These are phyloP conservation scores for Suillus luteus DNA, from an alignment of 768 basidiomycete species.

Conservation along the genomic window DNA sequence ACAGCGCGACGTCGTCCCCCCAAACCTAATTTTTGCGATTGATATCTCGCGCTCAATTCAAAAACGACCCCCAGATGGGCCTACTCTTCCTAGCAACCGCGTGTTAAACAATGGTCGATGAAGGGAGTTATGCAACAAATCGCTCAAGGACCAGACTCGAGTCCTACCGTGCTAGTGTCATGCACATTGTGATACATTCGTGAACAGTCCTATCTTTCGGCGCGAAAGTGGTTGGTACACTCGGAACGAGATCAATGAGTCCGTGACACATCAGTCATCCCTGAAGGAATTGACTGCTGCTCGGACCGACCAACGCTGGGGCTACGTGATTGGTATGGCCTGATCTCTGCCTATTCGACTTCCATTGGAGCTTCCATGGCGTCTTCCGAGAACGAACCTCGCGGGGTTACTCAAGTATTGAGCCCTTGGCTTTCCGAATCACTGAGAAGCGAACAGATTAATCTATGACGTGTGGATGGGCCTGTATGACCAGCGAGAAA, in stretches of 20 bases:
- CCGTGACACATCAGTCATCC: neutral
- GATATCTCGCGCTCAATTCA: neutral
- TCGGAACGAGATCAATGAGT: too few species aligned
- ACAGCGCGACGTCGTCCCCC: neutral
- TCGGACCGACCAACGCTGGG: neutral
- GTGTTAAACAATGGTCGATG: neutral
- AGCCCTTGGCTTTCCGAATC: neutral
- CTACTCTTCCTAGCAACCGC: neutral
- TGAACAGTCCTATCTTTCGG: neutral
- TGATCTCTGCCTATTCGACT: neutral
- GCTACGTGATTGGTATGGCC: neutral
- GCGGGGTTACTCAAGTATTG: neutral
- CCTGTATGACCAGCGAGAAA: neutral
- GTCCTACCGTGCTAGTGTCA: neutral
- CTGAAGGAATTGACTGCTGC: neutral
- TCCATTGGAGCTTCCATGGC: neutral
- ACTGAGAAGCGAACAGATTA: neutral
- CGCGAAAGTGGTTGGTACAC: neutral
- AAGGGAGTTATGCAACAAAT: neutral
- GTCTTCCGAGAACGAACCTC: neutral
- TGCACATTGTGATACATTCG: neutral
- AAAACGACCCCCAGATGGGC: neutral
- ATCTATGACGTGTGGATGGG: neutral
- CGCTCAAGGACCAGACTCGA: neutral
- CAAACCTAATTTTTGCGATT: slow-evolving; percentile 1